Base-by-base conservation (phyloP, 805 yeast species). In the Candida pseudoglaebosa region DNA sequence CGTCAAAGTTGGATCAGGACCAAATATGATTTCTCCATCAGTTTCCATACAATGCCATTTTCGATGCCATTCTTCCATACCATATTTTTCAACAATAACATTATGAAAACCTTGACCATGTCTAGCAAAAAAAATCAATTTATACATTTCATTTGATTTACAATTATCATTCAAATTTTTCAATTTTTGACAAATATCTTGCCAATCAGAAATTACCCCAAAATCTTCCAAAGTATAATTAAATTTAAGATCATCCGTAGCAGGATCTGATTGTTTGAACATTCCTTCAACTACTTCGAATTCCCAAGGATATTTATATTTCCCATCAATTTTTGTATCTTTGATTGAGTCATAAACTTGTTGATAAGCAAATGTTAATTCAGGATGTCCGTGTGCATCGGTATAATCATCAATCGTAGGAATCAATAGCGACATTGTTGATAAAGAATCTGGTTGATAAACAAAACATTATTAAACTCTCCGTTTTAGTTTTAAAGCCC, bases 91-190 rank as follows among this genome's bases (percentile, higher is more conserved):
- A 12, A 79, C 76, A 2, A 76, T 71, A 32, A 66, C 63, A 48
- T 82, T 82, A 45, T 82, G 89, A 51, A 59, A 74, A 0, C 87
- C 88, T 54, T 81, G 84, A 4, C 87, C 88, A 48, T 82, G 88
- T 52, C 88, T 67, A 8, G 82, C 81, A 38, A 76, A 64, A 34
- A 76, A 70, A 3, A 79, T 41, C 34, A 79, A 48, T 48, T 78
- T 79, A 54, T 65, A 77, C 19, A 43, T 36, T 24, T 61, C 79
- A 42, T 71, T 66, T 1, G 46, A 47, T 0, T 46, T 41, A 14
- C 71, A 66, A 4, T 48, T 32, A 2, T 39, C 37, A 44, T 74
- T 75, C 45, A 77, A 54, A 8, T 50, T 41, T 1, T 52, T 46
- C 21, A 77, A 38, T 22, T 62, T 58, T 1, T 26, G 28, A 21